Evolutionary conservation across 2,329 filamentous ascomycete genomes (phyloP).

Genomic region (Penicillium sp.): DNA sequence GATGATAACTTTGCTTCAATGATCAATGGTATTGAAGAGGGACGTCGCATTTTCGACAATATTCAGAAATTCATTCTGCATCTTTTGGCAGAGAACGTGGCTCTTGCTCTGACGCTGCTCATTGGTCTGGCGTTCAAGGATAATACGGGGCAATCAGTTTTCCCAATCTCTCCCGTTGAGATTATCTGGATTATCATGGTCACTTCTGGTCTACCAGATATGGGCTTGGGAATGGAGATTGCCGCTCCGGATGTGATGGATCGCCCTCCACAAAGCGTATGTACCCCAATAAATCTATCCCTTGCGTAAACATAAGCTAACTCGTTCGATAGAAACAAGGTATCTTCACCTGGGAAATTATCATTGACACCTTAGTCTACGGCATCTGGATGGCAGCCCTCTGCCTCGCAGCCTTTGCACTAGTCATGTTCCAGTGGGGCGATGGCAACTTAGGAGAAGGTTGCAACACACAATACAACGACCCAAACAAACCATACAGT

Average conservation of each 20-base stretch:
- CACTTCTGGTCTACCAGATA: slow-evolving; percentile 82
- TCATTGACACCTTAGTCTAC: slow-evolving; percentile 78
- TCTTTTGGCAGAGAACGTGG: slow-evolving; percentile 77
- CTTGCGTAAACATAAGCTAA: background rate
- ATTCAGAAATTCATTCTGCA: slow-evolving; percentile 87
- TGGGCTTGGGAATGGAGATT: slow-evolving; percentile 79
- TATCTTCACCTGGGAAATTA: slow-evolving; percentile 75
- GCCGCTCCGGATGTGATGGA: slow-evolving; percentile 76
- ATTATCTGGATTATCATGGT: slow-evolving; percentile 96
- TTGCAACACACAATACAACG: slow-evolving; percentile 61
- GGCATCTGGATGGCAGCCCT: slow-evolving; percentile 75
- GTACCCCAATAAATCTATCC: background rate
- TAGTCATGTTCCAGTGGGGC: slow-evolving; percentile 64
- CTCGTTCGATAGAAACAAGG: slow-evolving; percentile 52
- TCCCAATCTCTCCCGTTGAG: slow-evolving; percentile 80
- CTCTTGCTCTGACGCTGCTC: slow-evolving; percentile 77
- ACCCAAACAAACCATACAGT: slow-evolving; percentile 27
- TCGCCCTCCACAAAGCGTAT: slow-evolving; percentile 67
- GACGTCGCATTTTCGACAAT: slow-evolving; percentile 83
- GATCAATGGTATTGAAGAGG: slow-evolving; percentile 78
- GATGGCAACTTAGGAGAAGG: slow-evolving; percentile 58
- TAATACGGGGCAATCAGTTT: slow-evolving; percentile 68
- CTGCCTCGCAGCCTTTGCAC: slow-evolving; percentile 62
- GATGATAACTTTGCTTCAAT: slow-evolving; percentile 90
- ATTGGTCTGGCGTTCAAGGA: slow-evolving; percentile 83